Percentiles rank a stretch among this genome's conserved stretches.
Evolutionary conservation across 1,284 basidiomycete genomes (phyloP).

Genomic region (Cryptococcus hybrid): DNA sequence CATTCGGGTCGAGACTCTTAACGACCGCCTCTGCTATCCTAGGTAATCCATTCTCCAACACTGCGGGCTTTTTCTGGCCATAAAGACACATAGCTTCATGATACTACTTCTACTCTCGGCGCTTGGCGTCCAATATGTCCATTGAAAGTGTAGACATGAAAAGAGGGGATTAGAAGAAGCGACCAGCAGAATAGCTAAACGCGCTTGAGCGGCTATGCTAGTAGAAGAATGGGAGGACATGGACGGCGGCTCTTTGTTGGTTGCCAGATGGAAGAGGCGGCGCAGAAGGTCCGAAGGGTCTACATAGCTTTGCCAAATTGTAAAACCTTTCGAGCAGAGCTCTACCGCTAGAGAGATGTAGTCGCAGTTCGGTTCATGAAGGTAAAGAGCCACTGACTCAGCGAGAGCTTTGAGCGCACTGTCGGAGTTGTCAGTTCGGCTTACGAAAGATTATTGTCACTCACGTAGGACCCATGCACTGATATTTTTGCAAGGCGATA

Average conservation of each 20-base stretch:
- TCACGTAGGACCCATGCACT: conserved; percentile 68
- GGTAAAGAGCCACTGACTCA: conserved; percentile 71
- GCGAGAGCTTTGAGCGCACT: conserved; percentile 81
- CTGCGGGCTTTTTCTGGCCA: conserved; percentile 86
- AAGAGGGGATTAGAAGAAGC: conserved; percentile 79
- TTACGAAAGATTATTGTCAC: conserved; percentile 11
- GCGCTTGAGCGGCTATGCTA: conserved; percentile 56
- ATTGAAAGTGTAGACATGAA: conserved; percentile 94
- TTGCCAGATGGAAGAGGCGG: conserved; percentile 77
- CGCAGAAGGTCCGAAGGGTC: conserved; percentile 89
- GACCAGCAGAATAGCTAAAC: conserved; percentile 78
- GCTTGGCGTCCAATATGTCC: conserved; percentile 80
- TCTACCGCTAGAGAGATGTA: conserved; percentile 80
- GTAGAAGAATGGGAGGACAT: conserved; percentile 15
- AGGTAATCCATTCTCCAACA: conserved; percentile 82
- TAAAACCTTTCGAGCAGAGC: conserved; percentile 83
- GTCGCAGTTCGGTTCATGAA: conserved; percentile 65
- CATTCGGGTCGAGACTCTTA: conserved; percentile 91
- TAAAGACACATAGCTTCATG: conserved; percentile 89
- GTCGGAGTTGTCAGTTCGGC: background rate
- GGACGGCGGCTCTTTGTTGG: conserved; percentile 67
- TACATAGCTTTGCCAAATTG: conserved; percentile 90
- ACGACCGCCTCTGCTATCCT: conserved; percentile 92
- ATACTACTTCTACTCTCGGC: conserved; percentile 81
- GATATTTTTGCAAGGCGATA: conserved; percentile 78